Evolutionary conservation across 805 yeast genomes (phyloP), one percentile per base, ranked within the genome.

Genomic region (Ogataea methylovora): DNA sequence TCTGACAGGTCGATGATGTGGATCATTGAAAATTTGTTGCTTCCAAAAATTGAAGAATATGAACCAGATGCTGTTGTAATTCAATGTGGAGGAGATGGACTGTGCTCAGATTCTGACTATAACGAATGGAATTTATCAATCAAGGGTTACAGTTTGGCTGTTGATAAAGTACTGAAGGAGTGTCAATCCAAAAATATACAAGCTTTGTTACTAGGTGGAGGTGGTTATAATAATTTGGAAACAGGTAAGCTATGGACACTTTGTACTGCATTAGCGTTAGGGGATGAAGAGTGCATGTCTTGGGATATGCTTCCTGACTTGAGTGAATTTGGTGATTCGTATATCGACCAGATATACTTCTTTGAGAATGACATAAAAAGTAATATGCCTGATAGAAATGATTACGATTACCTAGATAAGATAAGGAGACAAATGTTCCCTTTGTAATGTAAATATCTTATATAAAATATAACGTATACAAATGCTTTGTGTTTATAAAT

Each of bases 21-120:
- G 36, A 48, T 79, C 1, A 44, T 69, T 1, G 39, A 48, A 1
- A 52, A 63, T 4, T 60, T 76, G 0, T 49, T 81, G 0, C 19
- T 59, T 0, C 79, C 80, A 0, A 42, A 57, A 9, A 41, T 72
- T 12, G 39, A 48, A 1, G 41, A 38, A 5, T 66, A 63, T 36
- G 31, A 48, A 1, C 79, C 87, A 0, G 71, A 71, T 17, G 69
- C 67, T 8, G 33, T 83, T 2, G 78, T 82, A 1, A 54, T 83
- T 1, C 85, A 79, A 48, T 70, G 80, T 47, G 94, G 94, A 1
- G 74, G 77, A 22, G 94, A 83, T 60, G 90, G 92, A 0, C 56
- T 83, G 16, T 65, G 69, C n/a, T 65, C 77, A 0, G 92, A 83
- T 49, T 17, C 39, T 3, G 67, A 67, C 14, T 73, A 67, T 40